Evolutionary conservation across 768 basidiomycete species (phyloP).

Genomic region (Leccinum olivaceopallidum): DNA sequence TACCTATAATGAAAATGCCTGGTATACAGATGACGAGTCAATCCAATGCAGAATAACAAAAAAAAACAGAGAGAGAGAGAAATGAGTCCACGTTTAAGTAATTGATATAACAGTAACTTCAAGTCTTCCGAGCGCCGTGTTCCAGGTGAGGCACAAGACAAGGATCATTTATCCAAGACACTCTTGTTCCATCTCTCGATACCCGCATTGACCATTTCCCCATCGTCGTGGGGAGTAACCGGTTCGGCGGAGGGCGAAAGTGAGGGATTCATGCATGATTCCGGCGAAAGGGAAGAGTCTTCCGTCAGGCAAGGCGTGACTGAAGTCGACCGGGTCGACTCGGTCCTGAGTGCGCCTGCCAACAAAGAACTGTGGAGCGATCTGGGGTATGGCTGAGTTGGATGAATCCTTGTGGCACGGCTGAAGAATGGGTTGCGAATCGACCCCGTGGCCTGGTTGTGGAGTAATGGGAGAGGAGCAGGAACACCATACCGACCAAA

Average conservation of each 20-base stretch:
- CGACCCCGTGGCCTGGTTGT: neutral
- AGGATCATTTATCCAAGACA: neutral
- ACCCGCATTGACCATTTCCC: slow-evolving; percentile 7
- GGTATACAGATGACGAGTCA: no score
- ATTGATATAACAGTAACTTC: neutral
- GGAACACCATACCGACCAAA: neutral
- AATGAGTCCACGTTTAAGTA: neutral
- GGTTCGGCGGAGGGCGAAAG: neutral
- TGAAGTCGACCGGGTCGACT: neutral
- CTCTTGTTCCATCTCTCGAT: slow-evolving; percentile 10
- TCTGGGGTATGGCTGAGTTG: no score
- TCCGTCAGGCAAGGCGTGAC: neutral
- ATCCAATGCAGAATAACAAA: no score
- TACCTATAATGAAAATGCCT: no score
- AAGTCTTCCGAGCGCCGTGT: neutral
- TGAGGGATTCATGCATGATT: neutral
- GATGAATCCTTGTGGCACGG: neutral
- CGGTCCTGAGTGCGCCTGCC: neutral
- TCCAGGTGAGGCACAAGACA: neutral
- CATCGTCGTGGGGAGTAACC: neutral
- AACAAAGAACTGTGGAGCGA: neutral
- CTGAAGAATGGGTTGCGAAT: neutral
- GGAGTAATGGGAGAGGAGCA: neutral
- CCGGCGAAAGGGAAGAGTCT: neutral
- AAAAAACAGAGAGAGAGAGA: no score